Base-by-base conservation (phyloP, 2,329 filamentous ascomycete genomes). In the Fusarium xylarioides region DNA sequence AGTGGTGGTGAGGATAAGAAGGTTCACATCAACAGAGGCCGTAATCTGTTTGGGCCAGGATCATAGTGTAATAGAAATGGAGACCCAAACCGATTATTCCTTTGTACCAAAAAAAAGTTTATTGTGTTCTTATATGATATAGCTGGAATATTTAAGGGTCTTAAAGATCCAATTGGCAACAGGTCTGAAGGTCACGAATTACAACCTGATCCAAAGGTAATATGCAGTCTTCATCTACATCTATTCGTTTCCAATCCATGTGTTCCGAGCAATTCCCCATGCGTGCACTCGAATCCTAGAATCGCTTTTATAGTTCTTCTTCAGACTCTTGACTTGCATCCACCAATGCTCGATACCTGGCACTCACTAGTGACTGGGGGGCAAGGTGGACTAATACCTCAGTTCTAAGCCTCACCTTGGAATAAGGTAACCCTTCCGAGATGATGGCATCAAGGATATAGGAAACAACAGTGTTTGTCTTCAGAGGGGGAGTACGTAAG, bases 1-100 rank as follows among this genome's bases (percentile, higher is more conserved):
- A 97, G 93, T 78, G 95, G 87, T 47, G 95, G 95, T 21, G 95
- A 98, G 87, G 96, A 99, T 80, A 97, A 96, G 85, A 91, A 90
- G 85, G 91, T 99, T 77, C 96, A 99, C 86, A 91, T 99, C 68
- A 98, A 99, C 82, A 88, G 89, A 74, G 91, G 90, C 23, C 86
- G 88, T 70, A 88, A 85, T 64, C 74, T 89, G 47, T 78, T 88
- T 49, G 78, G 80, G 38, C 78, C 79, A 77, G 79, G 80, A 52
- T 79, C 79, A 79, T 84, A 80, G 74, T 72, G 49, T 64, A 68
- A 68, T 70, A 46, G 47, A 44, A 32, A 54, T 42, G 58, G 61
- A 63, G 57, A 47, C 49, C 37, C 43, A 67, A 67, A 65, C 65
- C 53, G 64, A 71, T 63, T 61, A 52, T 67, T 56, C 43, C 57